Conservation (phyloP, 805 yeast species). For the Nakazawaea ishiwadae region DNA sequence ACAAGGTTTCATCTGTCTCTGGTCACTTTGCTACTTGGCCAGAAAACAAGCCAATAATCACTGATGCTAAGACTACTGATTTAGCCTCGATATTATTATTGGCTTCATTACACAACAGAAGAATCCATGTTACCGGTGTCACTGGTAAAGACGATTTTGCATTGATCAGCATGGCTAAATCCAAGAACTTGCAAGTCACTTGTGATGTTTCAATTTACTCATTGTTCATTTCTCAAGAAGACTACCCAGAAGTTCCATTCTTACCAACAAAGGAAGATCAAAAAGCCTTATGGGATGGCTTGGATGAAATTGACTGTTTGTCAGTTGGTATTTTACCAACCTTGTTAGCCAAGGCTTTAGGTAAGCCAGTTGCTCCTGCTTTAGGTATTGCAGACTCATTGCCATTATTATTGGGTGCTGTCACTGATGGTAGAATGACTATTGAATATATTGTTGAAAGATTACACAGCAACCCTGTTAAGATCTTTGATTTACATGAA, state of each 20-base stretch:
- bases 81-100: conserved; percentile 87
- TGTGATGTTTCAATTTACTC: conserved; percentile 85
- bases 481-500: conserved; percentile 77
- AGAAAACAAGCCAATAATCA: conserved; percentile 71
- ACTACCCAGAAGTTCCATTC: conserved; percentile 64
- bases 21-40: conserved; percentile 86
- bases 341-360: conserved; percentile 60
- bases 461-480: conserved; percentile 77
- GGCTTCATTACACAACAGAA: conserved; percentile 81
- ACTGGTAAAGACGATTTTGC: conserved; percentile 77
- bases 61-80: conserved; percentile 90
- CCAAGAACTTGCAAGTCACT: conserved; percentile 75
- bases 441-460: conserved; percentile 66
- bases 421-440: conserved; percentile 65
- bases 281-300: conserved; percentile 72
- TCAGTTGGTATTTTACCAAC: conserved; percentile 80
- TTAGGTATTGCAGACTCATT: conserved; percentile 75
- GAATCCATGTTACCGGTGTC: conserved; percentile 87
- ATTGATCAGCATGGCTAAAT: conserved; percentile 80
- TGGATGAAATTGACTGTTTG: conserved; percentile 76
- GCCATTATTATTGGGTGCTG: conserved; percentile 80
- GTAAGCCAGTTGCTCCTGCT: conserved; percentile 61
- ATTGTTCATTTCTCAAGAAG: conserved; percentile 69
- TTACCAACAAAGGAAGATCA: conserved; percentile 82
- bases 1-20: conserved; percentile 73